Evolutionary conservation across 108 stramenopile species (phyloP), one percentile per base, ranked within the genome.

Genomic region (Cylindrotheca fusiformis): DNA sequence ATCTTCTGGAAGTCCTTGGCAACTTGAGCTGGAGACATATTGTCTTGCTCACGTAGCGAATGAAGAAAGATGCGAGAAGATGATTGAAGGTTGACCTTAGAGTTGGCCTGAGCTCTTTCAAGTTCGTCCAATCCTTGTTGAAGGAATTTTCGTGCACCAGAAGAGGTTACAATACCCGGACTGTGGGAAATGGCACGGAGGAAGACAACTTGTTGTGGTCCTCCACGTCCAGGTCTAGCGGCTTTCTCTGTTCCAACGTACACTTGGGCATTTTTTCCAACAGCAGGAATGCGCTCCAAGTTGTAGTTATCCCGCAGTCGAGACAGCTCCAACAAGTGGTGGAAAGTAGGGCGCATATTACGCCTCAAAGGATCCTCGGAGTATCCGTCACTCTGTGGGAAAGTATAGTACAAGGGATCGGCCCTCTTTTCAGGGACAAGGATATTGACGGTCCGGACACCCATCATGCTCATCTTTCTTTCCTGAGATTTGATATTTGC

Each of bases 301-400:
- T 85, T 65, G 65, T 83, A 95, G 82, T 95, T 95, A n/a, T 84
- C 55, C 32, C 55, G 65, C 20, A 97, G 81, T 19, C 95, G 84
- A 23, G 64, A 52, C 21, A 98, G 84, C 71, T 98, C 97, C 24
- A 98, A 78, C 23, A 96, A 71, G 57, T 98, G 94, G 76, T 93
- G 91, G 84, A 96, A 95, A 5, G 97, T 97, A 17, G 97, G 95
- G 25, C 97, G 83, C 97, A 98, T 97, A 78, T 96, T 90, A 32
- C 97, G 87, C 25, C 95, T 81, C 47, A 96, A 77, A 51, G 93
- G 93, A 55, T 96, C 94, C 66, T 97, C 96, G 54, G 62, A 71
- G 76, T 76, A 97, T 50, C 82, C 86, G 29, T 75, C 67, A 69
- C 77, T 77, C 26, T 86, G 74, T 53, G 88, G 83, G 91, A 91